A percentile compares a stretch with the other conserved stretches of the same genome.
These are phyloP conservation scores for Colletotrichum musicola DNA, from an alignment of 2,329 filamentous ascomycete species.

Conservation along the genomic window DNA sequence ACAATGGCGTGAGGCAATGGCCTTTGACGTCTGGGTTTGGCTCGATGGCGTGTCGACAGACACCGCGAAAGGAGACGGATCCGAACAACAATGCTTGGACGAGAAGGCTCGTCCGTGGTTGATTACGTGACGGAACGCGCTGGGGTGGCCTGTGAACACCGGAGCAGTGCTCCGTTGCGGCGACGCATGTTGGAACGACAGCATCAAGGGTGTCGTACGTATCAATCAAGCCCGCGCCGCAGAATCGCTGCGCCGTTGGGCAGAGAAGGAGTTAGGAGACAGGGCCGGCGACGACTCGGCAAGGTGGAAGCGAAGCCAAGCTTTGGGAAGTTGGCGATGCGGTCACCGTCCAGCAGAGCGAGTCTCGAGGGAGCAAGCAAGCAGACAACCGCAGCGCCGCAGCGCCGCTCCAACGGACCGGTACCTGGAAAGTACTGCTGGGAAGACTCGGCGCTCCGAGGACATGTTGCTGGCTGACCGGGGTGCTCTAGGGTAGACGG, in stretches of 20 bases:
- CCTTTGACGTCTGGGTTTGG: too few relatives aligned
- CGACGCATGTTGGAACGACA: not conserved
- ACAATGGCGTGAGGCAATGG: too few relatives aligned
- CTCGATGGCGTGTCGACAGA: not conserved
- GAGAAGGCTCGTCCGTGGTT: conserved; percentile 15
- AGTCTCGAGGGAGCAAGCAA: not conserved
- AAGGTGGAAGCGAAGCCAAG: conserved; percentile 18
- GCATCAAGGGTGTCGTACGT: conserved; percentile 7
- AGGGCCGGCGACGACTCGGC: conserved; percentile 10
- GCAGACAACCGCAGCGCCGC: conserved; percentile 15
- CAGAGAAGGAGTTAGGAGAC: not conserved
- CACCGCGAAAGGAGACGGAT: not conserved
- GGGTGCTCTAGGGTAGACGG: conserved; percentile 13
- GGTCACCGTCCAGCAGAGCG: not conserved
- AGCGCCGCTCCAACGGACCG: conserved; percentile 33
- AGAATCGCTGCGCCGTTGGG: not conserved
- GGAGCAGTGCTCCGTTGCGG: conserved; percentile 13
- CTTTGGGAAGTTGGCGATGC: not conserved
- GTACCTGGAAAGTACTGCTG: conserved; percentile 32
- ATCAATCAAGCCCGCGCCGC: not conserved
- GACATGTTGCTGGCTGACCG: conserved; percentile 23
- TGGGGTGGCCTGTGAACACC: not conserved
- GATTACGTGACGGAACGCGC: conserved; percentile 23
- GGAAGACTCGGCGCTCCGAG: conserved; percentile 23
- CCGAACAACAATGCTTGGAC: conserved; percentile 4